Base-by-base conservation (phyloP, 2,329 filamentous ascomycete species). In the Pseudogymnoascus sp. region DNA sequence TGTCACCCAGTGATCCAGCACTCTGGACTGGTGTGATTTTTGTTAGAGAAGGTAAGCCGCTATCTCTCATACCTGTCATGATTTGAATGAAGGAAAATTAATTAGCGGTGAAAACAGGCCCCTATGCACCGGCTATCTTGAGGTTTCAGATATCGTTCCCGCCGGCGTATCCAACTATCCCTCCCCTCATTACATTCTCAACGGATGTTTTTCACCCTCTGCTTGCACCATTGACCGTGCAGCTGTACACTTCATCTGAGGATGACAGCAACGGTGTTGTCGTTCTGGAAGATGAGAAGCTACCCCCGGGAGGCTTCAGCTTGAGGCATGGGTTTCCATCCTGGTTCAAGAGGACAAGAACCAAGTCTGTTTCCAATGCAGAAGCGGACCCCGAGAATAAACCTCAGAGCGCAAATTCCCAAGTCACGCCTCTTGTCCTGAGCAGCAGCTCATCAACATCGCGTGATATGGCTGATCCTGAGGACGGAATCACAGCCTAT, bases 181-280 rank as follows among this genome's bases (percentile, higher is more conserved):
- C 93, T 60, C 95, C 95, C 8, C 81, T 93, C 16, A 85, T 99
- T 68, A 93, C 89, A 62, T 96, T 99, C 75, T 84, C 86, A 53
- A 96, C 91, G 69, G 93, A 97, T 73, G 89, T 97, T 69, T 99
- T 97, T 75, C 93, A 99, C 74, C 93, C 93, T 16, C 82, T 99
- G 44, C 88, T 97, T 68, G 92, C 93, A 6, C 93, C 95, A 38
- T 82, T 96, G 66, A 96, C 92, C n/a, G 96, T 91, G 3, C 96
- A 96, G 76, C 95, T 91, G 73, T 96, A 96, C 78, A 89, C 91
- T 44, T 92, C 90, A 66, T 88, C 89, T 64, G 85, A 89, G 37
- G 85, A 89, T 66, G 87, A 87, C 66, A 83, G 84, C 63, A 90
- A 90, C 59, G 91, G 90, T 0, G 88, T 93, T 66, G 93, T 90